phyloP scores from a whole-genome alignment of 1,284 basidiomycete genomes.

The Ustilago lituana region DNA sequence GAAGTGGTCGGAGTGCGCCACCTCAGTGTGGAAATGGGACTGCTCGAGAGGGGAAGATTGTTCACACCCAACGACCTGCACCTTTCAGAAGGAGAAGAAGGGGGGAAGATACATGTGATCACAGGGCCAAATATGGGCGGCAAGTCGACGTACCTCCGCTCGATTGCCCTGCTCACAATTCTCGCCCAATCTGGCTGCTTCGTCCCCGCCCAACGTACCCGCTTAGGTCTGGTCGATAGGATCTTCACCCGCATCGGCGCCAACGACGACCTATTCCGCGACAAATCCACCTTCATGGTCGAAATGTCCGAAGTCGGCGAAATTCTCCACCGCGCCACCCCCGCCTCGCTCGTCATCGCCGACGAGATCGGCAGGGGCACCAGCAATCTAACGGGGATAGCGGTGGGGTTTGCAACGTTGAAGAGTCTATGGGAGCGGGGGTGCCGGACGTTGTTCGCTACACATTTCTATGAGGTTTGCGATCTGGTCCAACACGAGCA shows the following conservation, averaged over 20 bases:
- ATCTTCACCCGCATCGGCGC: conserved; percentile 95
- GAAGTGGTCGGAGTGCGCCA: conserved; percentile 83
- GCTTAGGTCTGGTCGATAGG: conserved; percentile 86
- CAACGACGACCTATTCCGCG: conserved; percentile 90
- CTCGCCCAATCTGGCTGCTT: conserved; percentile 92
- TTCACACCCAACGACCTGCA: conserved; percentile 77
- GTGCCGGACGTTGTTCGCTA: conserved; percentile 89
- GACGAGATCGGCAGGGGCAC: conserved; percentile 92
- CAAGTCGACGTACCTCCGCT: conserved; percentile 91
- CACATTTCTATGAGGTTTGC: conserved; percentile 93
- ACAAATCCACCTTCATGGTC: conserved; percentile 89
- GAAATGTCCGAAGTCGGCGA: conserved; percentile 70
- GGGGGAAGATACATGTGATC: conserved; percentile 74
- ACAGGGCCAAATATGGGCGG: conserved; percentile 96
- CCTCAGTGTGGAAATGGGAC: conserved; percentile 88
- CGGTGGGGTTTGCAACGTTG: conserved; percentile 90
- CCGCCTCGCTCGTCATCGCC: conserved; percentile 55
- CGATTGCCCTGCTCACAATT: conserved; percentile 87
- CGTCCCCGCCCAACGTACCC: conserved; percentile 84
- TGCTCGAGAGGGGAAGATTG: conserved; percentile 72
- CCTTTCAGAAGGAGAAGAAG: too few relatives aligned
- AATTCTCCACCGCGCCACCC: conserved; percentile 75
- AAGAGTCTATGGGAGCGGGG: conserved; percentile 82
- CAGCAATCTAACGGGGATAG: conserved; percentile 87
- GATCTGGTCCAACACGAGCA: conserved; percentile 71